Conservation (phyloP, 1,284 basidiomycete species). For the Sutorius eximius region DNA sequence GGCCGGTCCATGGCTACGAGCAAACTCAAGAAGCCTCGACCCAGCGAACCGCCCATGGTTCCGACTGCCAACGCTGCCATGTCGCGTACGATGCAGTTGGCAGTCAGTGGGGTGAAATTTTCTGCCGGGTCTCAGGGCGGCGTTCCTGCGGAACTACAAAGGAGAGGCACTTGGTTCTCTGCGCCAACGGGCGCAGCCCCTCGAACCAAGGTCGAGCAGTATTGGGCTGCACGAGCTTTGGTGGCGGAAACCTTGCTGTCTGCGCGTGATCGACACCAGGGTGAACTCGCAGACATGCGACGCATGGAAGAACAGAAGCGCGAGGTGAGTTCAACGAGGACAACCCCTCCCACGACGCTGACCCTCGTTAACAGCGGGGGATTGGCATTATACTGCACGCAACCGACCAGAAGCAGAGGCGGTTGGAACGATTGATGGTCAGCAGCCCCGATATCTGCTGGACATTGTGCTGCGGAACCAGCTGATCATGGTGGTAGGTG, state of each 20-base stretch:
- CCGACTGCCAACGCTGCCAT: slow-evolving; percentile 2
- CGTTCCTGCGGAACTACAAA: slow-evolving; percentile 6
- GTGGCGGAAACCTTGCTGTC: slow-evolving; percentile 58
- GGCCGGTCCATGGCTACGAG: slow-evolving; percentile 16
- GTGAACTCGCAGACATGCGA: slow-evolving; percentile 45
- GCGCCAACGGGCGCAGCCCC: slow-evolving; percentile 25
- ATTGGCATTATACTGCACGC: slow-evolving; percentile 37
- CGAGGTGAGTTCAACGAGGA: slow-evolving; percentile 37
- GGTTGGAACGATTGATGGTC: slow-evolving; percentile 55
- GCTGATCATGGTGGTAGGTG: slow-evolving; percentile 38
- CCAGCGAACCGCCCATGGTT: slow-evolving; percentile 4
- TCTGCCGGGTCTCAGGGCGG: neutral
- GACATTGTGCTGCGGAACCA: slow-evolving; percentile 1
- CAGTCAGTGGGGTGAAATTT: slow-evolving; percentile 12
- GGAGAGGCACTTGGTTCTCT: slow-evolving; percentile 12
- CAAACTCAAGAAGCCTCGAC: slow-evolving; percentile 27
- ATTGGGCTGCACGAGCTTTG: slow-evolving; percentile 63
- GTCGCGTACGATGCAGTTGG: slow-evolving; percentile 36
- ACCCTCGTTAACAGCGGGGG: slow-evolving; percentile 40
- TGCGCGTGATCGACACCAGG: slow-evolving; percentile 45
- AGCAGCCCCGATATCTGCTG: slow-evolving; percentile 20
- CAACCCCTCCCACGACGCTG: neutral
- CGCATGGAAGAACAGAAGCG: slow-evolving; percentile 46
- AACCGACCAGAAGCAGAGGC: slow-evolving; percentile 46
- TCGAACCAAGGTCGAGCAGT: slow-evolving; percentile 46